Conservation (phyloP, 805 yeast species). For the Cyberlindnera americana region DNA sequence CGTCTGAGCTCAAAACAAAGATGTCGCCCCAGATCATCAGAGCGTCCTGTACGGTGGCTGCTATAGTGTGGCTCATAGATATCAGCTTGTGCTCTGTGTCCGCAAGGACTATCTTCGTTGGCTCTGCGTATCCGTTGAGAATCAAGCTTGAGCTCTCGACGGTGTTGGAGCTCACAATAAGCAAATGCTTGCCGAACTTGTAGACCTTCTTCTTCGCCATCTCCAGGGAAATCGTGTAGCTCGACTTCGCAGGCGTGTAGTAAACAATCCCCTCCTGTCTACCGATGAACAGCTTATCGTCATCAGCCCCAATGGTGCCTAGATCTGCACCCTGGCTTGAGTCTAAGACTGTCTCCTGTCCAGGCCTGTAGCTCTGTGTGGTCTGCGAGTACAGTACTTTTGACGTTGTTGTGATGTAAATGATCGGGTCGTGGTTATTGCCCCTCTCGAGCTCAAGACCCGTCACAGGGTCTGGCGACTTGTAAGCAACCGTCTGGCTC, state of each 20-base stretch:
- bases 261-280: conserved; percentile 59
- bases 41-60: conserved; percentile 57
- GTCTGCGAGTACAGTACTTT: conserved; percentile 70
- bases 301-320: conserved; percentile 37
- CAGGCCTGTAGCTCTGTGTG: conserved; percentile 72
- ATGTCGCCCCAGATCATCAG: conserved; percentile 55
- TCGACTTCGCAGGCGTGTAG: conserved; percentile 54
- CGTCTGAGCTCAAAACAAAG: conserved; percentile 68
- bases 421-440: conserved; percentile 40
- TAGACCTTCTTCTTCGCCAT: conserved; percentile 51
- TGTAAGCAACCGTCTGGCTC: conserved; percentile 76
- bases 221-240: conserved; percentile 52
- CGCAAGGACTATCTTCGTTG: conserved; percentile 60
- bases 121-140: conserved; percentile 31
- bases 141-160: conserved; percentile 32
- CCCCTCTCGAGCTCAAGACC: conserved; percentile 54
- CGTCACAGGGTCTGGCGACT: conserved; percentile 73
- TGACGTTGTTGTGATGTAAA: conserved; percentile 74
- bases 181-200: conserved; percentile 51
- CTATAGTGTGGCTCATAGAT: conserved; percentile 65
- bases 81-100: conserved; percentile 70
- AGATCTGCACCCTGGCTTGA: conserved; percentile 42
- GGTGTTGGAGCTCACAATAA: conserved; percentile 52
- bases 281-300: conserved; percentile 59
- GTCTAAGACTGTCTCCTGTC: conserved; percentile 49